A percentile compares a stretch with the other conserved stretches of the same genome.
phyloP scores from a whole-genome alignment of 208 protist species.

The Angomonas deanei region DNA sequence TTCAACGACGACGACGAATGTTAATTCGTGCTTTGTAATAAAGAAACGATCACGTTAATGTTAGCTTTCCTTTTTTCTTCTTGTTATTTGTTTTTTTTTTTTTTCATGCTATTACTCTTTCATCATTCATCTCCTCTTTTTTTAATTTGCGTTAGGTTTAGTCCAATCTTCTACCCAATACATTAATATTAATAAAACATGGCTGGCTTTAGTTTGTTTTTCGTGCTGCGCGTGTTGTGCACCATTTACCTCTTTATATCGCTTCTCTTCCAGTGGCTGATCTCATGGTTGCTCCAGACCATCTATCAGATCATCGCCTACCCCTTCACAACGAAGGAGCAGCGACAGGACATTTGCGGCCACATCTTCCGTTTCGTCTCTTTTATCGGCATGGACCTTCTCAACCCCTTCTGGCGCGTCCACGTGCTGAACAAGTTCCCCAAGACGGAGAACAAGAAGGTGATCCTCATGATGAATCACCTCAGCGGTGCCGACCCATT shows the following conservation, averaged over 20 bases:
- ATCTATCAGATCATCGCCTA: slow-evolving; percentile 55
- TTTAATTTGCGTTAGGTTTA: slow-evolving; percentile 6
- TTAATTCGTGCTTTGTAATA: neutral
- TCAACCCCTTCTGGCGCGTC: slow-evolving; percentile 82
- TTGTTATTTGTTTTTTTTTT: neutral
- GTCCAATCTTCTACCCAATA: slow-evolving; percentile 2
- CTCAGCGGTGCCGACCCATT: slow-evolving; percentile 77
- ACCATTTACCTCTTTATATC: slow-evolving; percentile 54
- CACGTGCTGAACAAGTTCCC: slow-evolving; percentile 67
- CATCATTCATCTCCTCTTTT: slow-evolving; percentile 1
- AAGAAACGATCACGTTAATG: no score
- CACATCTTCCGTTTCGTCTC: slow-evolving; percentile 67
- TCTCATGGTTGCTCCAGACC: slow-evolving; percentile 56
- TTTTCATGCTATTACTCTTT: slow-evolving; percentile 7
- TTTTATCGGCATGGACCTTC: slow-evolving; percentile 46
- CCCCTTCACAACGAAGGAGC: slow-evolving; percentile 49
- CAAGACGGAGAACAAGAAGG: slow-evolving; percentile 44
- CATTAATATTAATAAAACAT: no score
- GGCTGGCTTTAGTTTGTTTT: slow-evolving; percentile 11
- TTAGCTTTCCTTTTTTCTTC: neutral
- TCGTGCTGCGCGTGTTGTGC: slow-evolving; percentile 33
- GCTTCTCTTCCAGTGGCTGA: slow-evolving; percentile 47
- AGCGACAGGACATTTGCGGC: slow-evolving; percentile 64
- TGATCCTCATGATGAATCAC: slow-evolving; percentile 86
- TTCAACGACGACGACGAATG: neutral